These are phyloP conservation scores for Mycena rosella DNA, from an alignment of 768 basidiomycete genomes.

Conservation along the genomic window DNA sequence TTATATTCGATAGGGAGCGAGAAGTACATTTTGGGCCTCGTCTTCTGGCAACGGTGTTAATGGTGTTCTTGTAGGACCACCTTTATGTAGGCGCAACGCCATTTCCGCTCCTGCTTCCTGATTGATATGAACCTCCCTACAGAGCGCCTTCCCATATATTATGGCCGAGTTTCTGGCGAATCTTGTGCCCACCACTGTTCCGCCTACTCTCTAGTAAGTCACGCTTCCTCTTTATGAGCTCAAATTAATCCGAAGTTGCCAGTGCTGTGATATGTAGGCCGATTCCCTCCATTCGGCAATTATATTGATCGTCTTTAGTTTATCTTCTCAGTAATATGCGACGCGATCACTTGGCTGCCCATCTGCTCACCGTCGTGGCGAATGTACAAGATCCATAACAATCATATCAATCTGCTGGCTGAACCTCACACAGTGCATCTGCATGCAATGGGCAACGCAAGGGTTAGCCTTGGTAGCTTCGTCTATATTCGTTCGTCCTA, in stretches of 20 bases:
- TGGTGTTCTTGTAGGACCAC: conserved; percentile 19
- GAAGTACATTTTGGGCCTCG: conserved; percentile 42
- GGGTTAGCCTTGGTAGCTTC: conserved; percentile 45
- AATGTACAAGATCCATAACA: conserved; percentile 37
- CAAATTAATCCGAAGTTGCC: background rate
- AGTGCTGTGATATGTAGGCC: conserved; percentile 34
- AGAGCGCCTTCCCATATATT: conserved; percentile 52
- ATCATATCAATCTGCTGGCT: background rate
- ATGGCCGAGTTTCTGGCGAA: conserved; percentile 52
- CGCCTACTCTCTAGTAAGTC: conserved; percentile 40
- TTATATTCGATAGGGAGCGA: conserved; percentile 60
- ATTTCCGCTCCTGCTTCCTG: background rate
- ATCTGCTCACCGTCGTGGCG: conserved; percentile 50
- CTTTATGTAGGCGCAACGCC: conserved; percentile 22
- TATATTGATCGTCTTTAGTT: conserved; percentile 11
- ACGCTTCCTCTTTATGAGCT: too few relatives aligned
- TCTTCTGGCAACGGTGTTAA: background rate
- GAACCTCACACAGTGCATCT: conserved; percentile 32
- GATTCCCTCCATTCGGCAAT: too few relatives aligned
- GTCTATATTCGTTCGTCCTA: conserved; percentile 38
- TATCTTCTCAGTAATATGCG: conserved; percentile 40
- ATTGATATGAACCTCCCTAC: conserved; percentile 7
- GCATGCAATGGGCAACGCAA: conserved; percentile 40
- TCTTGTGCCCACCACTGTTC: conserved; percentile 52
- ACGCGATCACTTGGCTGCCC: conserved; percentile 49